Evolutionary conservation across 1,284 basidiomycete species (phyloP).

Genomic region (Trichosporon faecale): DNA sequence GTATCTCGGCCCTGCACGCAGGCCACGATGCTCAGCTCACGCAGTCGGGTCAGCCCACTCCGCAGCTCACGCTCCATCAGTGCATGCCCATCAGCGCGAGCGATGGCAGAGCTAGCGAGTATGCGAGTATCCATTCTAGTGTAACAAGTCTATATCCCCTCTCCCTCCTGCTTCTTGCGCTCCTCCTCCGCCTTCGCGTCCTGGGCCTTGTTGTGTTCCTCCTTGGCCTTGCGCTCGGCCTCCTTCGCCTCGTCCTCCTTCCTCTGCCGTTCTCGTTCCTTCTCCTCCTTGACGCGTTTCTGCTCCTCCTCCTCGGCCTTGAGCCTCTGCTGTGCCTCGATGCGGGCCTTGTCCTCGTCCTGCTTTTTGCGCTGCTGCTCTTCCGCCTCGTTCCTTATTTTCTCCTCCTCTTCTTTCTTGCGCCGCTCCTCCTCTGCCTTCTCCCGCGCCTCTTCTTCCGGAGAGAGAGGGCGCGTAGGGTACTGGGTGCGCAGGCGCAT

Average conservation of each 20-base stretch:
- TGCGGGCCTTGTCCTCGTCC: neutral
- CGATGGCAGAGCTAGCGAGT: too few relatives aligned
- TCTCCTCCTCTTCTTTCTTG: neutral
- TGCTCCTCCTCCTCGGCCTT: neutral
- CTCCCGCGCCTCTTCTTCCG: neutral
- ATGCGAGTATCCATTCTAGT: neutral
- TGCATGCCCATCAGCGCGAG: too few relatives aligned
- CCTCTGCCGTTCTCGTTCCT: neutral
- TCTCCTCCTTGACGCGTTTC: neutral
- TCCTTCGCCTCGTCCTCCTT: neutral
- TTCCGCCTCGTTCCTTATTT: neutral
- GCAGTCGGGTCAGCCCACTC: too few relatives aligned
- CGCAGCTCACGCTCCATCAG: too few relatives aligned
- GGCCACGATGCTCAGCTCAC: too few relatives aligned
- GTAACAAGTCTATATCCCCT: neutral
- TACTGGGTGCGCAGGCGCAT: slow-evolving; percentile 51
- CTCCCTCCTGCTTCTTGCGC: neutral
- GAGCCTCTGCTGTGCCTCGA: too few relatives aligned
- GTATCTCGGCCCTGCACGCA: too few relatives aligned
- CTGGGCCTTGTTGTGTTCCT: neutral
- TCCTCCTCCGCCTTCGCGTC: neutral
- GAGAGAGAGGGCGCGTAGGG: slow-evolving; percentile 21
- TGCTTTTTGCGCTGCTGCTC: neutral
- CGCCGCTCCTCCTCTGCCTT: neutral
- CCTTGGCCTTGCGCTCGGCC: neutral